Evolutionary conservation across 2,329 filamentous ascomycete genomes (phyloP).

Genomic region (Lasiodiplodia theobromae): DNA sequence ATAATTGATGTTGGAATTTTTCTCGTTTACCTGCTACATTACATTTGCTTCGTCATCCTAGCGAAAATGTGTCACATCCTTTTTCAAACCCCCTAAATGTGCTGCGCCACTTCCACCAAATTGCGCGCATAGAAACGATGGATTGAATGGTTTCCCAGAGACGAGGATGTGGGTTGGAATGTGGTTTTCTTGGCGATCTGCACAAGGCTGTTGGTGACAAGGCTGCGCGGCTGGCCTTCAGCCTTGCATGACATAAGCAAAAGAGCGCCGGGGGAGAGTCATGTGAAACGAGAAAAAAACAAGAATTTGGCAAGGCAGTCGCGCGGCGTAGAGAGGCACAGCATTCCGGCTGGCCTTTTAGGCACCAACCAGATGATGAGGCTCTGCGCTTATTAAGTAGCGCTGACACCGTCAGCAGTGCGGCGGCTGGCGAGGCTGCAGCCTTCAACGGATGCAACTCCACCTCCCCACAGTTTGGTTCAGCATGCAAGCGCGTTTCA

Average conservation of each 20-base stretch:
- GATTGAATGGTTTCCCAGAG: neutral
- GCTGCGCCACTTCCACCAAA: neutral
- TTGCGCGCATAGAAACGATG: neutral
- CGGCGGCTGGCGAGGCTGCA: too few relatives aligned
- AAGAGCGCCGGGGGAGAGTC: neutral
- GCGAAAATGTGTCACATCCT: neutral
- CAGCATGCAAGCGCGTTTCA: neutral
- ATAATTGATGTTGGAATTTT: neutral
- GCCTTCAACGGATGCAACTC: too few relatives aligned
- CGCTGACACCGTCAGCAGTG: too few relatives aligned
- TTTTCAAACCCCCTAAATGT: neutral
- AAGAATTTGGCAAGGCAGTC: too few relatives aligned
- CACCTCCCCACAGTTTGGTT: too few relatives aligned
- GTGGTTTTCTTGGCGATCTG: neutral
- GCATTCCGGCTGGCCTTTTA: neutral
- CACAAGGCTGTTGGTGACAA: neutral
- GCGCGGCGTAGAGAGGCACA: neutral
- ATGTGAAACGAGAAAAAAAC: neutral
- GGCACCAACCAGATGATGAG: neutral
- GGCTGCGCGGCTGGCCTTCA: too few relatives aligned
- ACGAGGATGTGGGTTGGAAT: neutral
- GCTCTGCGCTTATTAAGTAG: too few relatives aligned
- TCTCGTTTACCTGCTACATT: neutral
- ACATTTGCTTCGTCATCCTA: neutral
- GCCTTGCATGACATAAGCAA: neutral